A percentile compares a stretch with the other conserved stretches of the same genome.
Evolutionary conservation across 2,329 filamentous ascomycete species (phyloP).

Genomic region (Xylariaceae sp.): DNA sequence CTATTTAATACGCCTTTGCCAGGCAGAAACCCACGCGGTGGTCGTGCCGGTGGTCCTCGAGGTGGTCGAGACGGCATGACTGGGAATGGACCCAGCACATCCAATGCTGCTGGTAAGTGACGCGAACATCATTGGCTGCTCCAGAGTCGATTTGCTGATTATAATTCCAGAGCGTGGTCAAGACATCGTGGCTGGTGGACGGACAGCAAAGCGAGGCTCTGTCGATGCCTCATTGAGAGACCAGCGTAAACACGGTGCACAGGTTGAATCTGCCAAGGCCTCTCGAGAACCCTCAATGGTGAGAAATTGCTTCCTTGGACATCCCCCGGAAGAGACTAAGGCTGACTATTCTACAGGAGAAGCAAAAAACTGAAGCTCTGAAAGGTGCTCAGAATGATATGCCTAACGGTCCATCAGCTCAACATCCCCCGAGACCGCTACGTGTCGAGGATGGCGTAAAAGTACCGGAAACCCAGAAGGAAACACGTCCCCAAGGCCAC

Average conservation of each 20-base stretch:
- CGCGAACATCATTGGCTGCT: not conserved
- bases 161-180: constrained; percentile 17
- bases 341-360: constrained; percentile 1
- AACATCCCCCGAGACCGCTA: constrained; percentile 11
- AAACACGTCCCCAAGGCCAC: constrained; percentile 11
- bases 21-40: constrained; percentile 46
- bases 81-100: constrained; percentile 14
- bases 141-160: constrained; percentile 10
- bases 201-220: constrained; percentile 41
- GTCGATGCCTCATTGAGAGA: constrained; percentile 39
- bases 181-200: constrained; percentile 19
- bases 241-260: constrained; percentile 39
- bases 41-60: constrained; percentile 27
- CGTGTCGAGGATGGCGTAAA: constrained; percentile 17
- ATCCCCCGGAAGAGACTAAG: not conserved
- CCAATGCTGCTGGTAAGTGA: constrained; percentile 16
- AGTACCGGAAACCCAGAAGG: constrained; percentile 16
- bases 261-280: constrained; percentile 40
- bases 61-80: constrained; percentile 22
- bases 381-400: constrained; percentile 15
- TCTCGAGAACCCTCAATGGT: constrained; percentile 31
- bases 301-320: constrained; percentile 20
- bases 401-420: constrained; percentile 11
- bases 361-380: constrained; percentile 11
- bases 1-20: constrained; percentile 82